Conservation (phyloP, 805 yeast species). For the Cyberlindnera xishuangbannaensis region DNA sequence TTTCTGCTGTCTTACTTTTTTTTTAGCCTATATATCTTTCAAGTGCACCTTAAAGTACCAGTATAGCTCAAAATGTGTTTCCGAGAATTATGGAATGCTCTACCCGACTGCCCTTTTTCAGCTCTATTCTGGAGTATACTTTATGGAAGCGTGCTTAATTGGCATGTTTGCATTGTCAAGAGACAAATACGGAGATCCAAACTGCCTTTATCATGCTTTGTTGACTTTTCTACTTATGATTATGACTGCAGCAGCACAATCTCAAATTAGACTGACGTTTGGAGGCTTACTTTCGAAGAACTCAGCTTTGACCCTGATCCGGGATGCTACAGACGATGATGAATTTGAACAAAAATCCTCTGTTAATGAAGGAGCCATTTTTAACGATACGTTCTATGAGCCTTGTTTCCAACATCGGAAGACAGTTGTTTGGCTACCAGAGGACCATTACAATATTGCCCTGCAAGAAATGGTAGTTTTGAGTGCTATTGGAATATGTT, state of each 20-base stretch:
- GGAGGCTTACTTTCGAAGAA: conserved; percentile 27
- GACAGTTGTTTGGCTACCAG: conserved; percentile 23
- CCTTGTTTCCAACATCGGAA: conserved; percentile 21
- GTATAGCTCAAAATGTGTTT: conserved; percentile 42
- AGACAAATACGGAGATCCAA: conserved; percentile 38
- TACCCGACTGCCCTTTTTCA: conserved; percentile 75
- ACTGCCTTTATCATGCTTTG: conserved; percentile 43
- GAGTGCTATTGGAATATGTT: conserved; percentile 19
- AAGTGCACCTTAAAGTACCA: conserved; percentile 63
- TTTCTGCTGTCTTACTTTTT: conserved; percentile 51
- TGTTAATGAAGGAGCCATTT: conserved; percentile 1
- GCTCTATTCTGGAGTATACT: conserved; percentile 74
- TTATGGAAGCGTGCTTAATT: conserved; percentile 69
- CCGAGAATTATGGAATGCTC: conserved; percentile 64
- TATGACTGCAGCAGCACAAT: conserved; percentile 53
- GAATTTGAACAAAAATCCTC: conserved; percentile 3
- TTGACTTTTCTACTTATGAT: conserved; percentile 47
- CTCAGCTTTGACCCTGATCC: conserved; percentile 29
- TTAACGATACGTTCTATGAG: conserved; percentile 23
- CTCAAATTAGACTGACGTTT: conserved; percentile 41
- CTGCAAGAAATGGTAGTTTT: conserved; percentile 13
- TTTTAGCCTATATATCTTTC: conserved; percentile 55
- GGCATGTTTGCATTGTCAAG: conserved; percentile 68
- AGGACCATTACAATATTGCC: conserved; percentile 16
- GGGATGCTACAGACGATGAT: not conserved